These are phyloP conservation scores for Hypoxylon sp. DNA, from an alignment of 2,329 filamentous ascomycete species.

Conservation along the genomic window DNA sequence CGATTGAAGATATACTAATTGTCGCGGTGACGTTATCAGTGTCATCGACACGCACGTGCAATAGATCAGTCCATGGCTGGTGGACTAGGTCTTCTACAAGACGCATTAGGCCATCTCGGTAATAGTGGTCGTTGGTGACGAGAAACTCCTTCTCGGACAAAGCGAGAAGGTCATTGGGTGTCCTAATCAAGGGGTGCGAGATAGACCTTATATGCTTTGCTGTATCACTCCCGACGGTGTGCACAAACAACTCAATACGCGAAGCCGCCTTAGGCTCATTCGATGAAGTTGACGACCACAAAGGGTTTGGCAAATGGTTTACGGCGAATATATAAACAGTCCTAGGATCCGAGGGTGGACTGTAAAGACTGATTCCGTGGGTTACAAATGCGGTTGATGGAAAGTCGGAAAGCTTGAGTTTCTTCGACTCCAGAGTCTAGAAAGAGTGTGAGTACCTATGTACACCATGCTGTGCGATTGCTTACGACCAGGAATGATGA, in stretches of 20 bases:
- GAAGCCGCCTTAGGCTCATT: constrained; percentile 62
- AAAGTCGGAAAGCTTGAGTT: constrained; percentile 67
- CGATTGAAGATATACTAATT: constrained; percentile 61
- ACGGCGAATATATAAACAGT: constrained; percentile 72
- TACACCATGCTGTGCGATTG: constrained; percentile 5
- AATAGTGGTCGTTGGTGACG: constrained; percentile 72
- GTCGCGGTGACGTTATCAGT: constrained; percentile 58
- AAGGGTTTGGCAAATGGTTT: constrained; percentile 70
- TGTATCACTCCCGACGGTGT: constrained; percentile 61
- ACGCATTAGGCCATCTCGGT: constrained; percentile 64
- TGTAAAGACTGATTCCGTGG: constrained; percentile 73
- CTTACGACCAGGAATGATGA: background rate
- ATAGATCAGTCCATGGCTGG: constrained; percentile 63
- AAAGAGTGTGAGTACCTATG: background rate
- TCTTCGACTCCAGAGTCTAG: constrained; percentile 62
- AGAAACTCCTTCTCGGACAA: constrained; percentile 64
- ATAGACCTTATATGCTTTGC: constrained; percentile 67
- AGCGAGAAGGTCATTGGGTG: constrained; percentile 72
- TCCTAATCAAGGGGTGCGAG: constrained; percentile 66
- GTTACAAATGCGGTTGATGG: constrained; percentile 65
- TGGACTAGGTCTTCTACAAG: constrained; percentile 61
- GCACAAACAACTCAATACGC: constrained; percentile 71
- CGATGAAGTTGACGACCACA: constrained; percentile 50
- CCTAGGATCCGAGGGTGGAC: constrained; percentile 58
- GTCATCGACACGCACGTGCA: constrained; percentile 61